Conservation (phyloP, 1,139 yeast species). For the Trichomonascaceae sp. region DNA sequence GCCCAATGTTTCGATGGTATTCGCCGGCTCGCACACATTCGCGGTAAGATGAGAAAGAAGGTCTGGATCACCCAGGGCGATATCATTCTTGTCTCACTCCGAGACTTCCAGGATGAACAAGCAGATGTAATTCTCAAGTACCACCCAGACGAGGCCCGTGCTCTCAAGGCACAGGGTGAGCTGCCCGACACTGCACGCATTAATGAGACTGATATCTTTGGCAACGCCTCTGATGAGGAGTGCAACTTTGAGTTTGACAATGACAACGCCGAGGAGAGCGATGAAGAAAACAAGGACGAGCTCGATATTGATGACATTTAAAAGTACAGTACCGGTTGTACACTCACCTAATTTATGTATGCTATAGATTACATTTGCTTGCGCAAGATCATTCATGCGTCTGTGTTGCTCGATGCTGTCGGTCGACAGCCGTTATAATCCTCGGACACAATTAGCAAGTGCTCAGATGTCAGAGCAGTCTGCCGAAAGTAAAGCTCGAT, state of each 20-base stretch:
- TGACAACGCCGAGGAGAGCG: conserved; percentile 71
- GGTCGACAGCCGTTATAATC: too few species aligned
- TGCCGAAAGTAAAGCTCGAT: too few species aligned
- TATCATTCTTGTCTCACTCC: conserved; percentile 83
- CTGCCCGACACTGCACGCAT: conserved; percentile 90
- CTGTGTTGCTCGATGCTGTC: too few species aligned
- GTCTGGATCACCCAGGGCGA: conserved; percentile 99
- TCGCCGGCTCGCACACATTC: conserved; percentile 91
- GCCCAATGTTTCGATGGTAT: conserved; percentile 90
- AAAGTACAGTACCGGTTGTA: too few species aligned
- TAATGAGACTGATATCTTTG: conserved; percentile 95
- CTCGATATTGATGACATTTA: conserved; percentile 73
- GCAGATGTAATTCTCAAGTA: conserved; percentile 97
- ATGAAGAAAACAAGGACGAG: conserved; percentile 52
- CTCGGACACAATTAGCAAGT: too few species aligned
- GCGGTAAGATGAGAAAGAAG: conserved; percentile 98
- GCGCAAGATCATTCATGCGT: too few species aligned
- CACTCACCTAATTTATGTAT: too few species aligned
- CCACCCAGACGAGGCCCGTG: conserved; percentile 96
- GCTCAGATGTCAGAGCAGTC: too few species aligned
- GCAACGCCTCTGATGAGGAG: conserved; percentile 93
- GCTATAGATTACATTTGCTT: too few species aligned
- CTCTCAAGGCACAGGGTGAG: conserved; percentile 91
- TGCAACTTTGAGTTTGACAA: conserved; percentile 98
- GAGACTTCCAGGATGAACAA: conserved; percentile 97